Evolutionary conservation across 2,329 filamentous ascomycete genomes (phyloP).

Genomic region (Anisogramma anomala): DNA sequence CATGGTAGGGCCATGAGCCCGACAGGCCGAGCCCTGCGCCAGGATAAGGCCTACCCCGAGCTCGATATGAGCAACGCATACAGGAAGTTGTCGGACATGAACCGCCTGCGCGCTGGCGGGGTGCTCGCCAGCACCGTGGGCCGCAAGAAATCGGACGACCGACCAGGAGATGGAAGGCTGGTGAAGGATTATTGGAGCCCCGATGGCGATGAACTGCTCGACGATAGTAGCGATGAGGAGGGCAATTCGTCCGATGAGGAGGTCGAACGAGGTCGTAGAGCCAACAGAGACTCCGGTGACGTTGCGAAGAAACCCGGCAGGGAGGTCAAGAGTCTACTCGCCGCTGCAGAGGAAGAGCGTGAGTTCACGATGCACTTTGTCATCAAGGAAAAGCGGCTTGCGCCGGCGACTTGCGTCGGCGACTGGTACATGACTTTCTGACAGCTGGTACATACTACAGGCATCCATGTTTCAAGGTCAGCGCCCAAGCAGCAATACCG

Average conservation of each 20-base stretch:
- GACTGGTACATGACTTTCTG: too few species aligned
- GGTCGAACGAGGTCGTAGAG: slow-evolving; percentile 47
- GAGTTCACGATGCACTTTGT: slow-evolving; percentile 27
- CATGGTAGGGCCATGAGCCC: slow-evolving; percentile 27
- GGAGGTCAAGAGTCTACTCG: slow-evolving; percentile 51
- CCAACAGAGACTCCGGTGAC: slow-evolving; percentile 29
- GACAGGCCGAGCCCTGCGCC: slow-evolving; percentile 33
- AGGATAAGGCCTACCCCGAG: slow-evolving; percentile 40
- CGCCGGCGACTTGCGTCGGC: too few species aligned
- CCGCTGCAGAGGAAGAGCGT: slow-evolving; percentile 71
- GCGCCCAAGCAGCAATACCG: slow-evolving; percentile 44
- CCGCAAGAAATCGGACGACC: slow-evolving; percentile 39
- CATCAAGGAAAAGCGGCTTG: neutral
- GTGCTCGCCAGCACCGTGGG: slow-evolving; percentile 49
- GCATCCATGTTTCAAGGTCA: slow-evolving; percentile 40
- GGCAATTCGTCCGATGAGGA: slow-evolving; percentile 54
- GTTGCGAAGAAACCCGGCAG: slow-evolving; percentile 20
- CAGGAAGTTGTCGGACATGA: slow-evolving; percentile 59
- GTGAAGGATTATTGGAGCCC: slow-evolving; percentile 56
- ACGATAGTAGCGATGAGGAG: slow-evolving; percentile 58
- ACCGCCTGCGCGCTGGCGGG: slow-evolving; percentile 52
- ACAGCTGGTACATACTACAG: slow-evolving; percentile 21
- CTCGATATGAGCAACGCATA: slow-evolving; percentile 62
- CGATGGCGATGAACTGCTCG: slow-evolving; percentile 52
- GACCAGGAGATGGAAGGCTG: slow-evolving; percentile 40